Evolutionary conservation across 495 filamentous ascomycete species (phyloP), one percentile per base, ranked within the genome.

Genomic region (Cercophora scortea): DNA sequence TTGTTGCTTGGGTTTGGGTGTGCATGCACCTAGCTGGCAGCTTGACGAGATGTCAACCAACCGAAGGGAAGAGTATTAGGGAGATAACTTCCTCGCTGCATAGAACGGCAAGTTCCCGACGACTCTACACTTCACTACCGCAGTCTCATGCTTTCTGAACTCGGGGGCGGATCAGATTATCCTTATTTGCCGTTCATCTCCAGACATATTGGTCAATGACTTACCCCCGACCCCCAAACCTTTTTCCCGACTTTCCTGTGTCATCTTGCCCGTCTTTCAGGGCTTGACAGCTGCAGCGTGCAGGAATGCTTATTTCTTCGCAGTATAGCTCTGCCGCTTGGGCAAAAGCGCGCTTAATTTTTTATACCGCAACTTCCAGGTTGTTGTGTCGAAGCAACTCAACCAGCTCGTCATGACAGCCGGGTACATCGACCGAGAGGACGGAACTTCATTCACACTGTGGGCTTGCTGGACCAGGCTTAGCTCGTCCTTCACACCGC

Each of bases 401-500:
- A 25, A 25, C 25, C 25, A 25, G 25, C 25, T 25, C 6, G 43
- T 32, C 19, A 25, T n/a, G 4, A 9, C 17, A 33, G 32, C n/a
- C 62, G 57, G 60, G 62, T 61, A 65, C 58, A 8, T 57, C 57
- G 53, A 48, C 62, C 57, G 54, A 35, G 25, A 11, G 32, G 7
- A 13, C 19, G 41, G 32, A 25, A 5, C 25, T 5, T 25, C 5
- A 25, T 45, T 55, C 62, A 52, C 62, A 65, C 62, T 65, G 62
- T 65, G 45, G 47, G 43, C 32, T 11, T 40, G 49, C 62, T 51
- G n/a, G 45, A 36, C 11, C 35, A 15, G 46, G 56, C 15, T 49
- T 58, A 53, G 56, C 56, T 39, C 34, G 32, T 8, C 34, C 32
- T 49, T 54, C 64, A 59, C 65, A 68, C 65, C 65, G 65, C 65